Percentiles rank a stretch among this genome's conserved stretches.
Evolutionary conservation across 805 yeast species (phyloP).

Genomic region (Cyberlindnera suaveolens): DNA sequence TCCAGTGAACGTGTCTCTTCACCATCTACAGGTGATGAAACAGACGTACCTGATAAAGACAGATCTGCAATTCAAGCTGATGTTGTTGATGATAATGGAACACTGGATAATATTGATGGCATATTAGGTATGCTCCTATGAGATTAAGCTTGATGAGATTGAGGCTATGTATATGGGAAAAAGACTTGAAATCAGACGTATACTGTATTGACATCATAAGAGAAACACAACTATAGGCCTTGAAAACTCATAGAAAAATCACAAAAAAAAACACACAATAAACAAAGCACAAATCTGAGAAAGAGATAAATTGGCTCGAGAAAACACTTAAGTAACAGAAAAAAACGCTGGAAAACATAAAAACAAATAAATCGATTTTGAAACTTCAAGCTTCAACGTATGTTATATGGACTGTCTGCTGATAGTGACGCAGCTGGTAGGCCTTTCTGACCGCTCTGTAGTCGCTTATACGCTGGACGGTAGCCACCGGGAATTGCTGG

Average conservation of each 20-base stretch:
- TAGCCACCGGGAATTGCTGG: conserved; percentile 20
- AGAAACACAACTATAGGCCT: not conserved
- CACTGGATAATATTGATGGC: not conserved
- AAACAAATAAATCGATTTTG: not conserved
- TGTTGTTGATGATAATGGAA: not conserved
- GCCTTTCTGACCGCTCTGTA: not conserved
- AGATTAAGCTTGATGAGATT: not conserved
- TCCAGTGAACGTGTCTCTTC: conserved; percentile 2
- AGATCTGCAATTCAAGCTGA: conserved; percentile 3
- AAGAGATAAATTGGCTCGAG: not conserved
- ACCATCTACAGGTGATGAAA: not conserved
- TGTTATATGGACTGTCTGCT: conserved; percentile 39
- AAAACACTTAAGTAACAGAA: too few species aligned
- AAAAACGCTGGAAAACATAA: not conserved
- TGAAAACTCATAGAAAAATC: not conserved
- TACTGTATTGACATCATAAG: too few species aligned
- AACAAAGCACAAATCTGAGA: not conserved
- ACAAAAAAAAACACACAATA: not conserved
- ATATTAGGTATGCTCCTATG: not conserved
- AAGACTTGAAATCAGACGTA: too few species aligned
- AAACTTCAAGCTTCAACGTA: conserved; percentile 21
- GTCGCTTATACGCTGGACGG: conserved; percentile 1
- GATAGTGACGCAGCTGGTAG: conserved; percentile 36
- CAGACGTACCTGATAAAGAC: conserved; percentile 9
- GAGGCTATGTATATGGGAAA: too few species aligned